Percentiles rank a stretch among this genome's conserved stretches.
Conservation (phyloP, 768 basidiomycete genomes). For the Phallus indusiatus region DNA sequence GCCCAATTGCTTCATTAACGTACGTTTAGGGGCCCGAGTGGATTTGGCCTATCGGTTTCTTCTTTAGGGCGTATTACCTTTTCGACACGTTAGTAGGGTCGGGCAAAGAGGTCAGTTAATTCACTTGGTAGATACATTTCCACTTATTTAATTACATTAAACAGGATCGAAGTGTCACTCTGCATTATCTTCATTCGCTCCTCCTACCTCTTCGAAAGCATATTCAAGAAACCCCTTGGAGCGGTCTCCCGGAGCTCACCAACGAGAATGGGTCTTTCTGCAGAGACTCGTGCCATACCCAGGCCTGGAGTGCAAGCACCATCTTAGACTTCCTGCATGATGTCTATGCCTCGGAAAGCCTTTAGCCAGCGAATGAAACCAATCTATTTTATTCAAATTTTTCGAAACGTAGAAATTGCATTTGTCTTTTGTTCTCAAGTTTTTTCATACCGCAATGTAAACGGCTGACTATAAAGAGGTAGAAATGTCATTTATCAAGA, state of each 20-base stretch:
- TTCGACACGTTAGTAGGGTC: constrained; percentile 68
- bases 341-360: constrained; percentile 35
- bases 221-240: constrained; percentile 79
- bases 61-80: constrained; percentile 84
- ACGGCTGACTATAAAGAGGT: too few species aligned
- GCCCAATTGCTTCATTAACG: constrained; percentile 12
- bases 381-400: not conserved
- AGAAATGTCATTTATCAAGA: too few species aligned
- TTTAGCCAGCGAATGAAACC: not conserved
- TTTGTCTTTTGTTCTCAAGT: too few species aligned
- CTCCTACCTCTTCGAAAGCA: constrained; percentile 64
- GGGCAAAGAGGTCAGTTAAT: constrained; percentile 54
- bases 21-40: constrained; percentile 73
- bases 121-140: not conserved
- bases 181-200: constrained; percentile 71
- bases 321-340: constrained; percentile 81
- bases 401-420: not conserved
- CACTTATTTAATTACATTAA: constrained; percentile 1
- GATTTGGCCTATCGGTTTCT: constrained; percentile 95
- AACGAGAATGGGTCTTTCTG: constrained; percentile 80
- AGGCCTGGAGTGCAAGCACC: constrained; percentile 95
- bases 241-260: constrained; percentile 88
- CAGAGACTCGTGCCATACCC: constrained; percentile 82
- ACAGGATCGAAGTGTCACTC: constrained; percentile 59
- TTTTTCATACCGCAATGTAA: too few species aligned